These are phyloP conservation scores for Trichosporon coremiiforme DNA, from an alignment of 1,284 basidiomycete species.

Conservation along the genomic window DNA sequence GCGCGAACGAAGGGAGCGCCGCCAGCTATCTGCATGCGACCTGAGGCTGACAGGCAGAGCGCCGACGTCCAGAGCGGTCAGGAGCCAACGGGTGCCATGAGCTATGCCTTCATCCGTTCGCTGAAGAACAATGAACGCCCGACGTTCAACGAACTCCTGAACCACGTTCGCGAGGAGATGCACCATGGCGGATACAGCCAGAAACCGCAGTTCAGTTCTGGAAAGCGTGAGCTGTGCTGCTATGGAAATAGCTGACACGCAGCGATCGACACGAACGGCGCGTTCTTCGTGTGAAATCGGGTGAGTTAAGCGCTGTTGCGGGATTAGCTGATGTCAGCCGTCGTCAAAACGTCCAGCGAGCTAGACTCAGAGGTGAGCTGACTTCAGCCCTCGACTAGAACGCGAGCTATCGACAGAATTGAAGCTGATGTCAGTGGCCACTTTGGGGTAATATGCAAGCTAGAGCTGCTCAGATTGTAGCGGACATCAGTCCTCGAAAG, in stretches of 20 bases:
- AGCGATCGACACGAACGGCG: constrained; percentile 4
- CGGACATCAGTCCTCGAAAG: not conserved
- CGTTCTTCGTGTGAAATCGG: not conserved
- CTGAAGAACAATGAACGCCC: constrained; percentile 69
- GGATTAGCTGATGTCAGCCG: constrained; percentile 10
- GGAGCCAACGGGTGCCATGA: constrained; percentile 85
- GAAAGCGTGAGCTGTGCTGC: constrained; percentile 3
- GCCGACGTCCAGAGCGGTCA: constrained; percentile 77
- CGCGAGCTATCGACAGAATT: too few relatives aligned
- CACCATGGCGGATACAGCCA: constrained; percentile 69
- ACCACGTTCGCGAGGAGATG: constrained; percentile 64
- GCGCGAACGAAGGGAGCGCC: too few relatives aligned
- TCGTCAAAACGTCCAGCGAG: too few relatives aligned
- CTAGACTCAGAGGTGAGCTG: not conserved
- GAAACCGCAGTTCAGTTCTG: constrained; percentile 68
- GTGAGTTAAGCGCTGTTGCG: not conserved
- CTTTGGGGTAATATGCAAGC: not conserved
- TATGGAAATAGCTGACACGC: constrained; percentile 32
- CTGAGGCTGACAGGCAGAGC: constrained; percentile 35
- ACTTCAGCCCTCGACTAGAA: constrained; percentile 11
- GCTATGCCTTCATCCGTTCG: constrained; percentile 67
- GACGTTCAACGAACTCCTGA: constrained; percentile 76
- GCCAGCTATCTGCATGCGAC: too few relatives aligned
- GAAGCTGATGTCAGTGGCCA: too few relatives aligned
- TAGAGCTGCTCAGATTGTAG: not conserved